Conservation (phyloP, 2,329 filamentous ascomycete species). For the Hypoxylon sp. region DNA sequence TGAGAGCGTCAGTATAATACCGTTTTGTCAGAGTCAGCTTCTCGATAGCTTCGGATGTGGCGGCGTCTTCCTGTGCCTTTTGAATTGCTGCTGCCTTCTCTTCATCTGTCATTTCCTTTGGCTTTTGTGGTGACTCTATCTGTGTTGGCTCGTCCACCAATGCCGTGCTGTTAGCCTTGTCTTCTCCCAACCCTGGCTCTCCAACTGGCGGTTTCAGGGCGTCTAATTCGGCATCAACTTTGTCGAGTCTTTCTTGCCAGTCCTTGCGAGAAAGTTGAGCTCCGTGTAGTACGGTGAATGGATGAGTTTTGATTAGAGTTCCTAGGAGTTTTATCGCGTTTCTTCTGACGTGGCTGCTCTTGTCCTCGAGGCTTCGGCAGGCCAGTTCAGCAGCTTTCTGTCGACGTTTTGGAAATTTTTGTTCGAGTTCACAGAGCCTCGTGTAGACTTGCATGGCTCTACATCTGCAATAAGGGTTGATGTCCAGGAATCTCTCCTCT, state of each 20-base stretch:
- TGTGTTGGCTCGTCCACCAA: conserved; percentile 92
- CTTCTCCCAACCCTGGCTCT: conserved; percentile 78
- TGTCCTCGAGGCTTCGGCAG: conserved; percentile 91
- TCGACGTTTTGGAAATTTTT: conserved; percentile 93
- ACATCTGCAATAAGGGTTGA: conserved; percentile 96
- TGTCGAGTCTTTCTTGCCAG: conserved; percentile 85
- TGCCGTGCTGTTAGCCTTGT: conserved; percentile 73
- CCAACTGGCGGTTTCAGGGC: conserved; percentile 83
- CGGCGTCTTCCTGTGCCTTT: conserved; percentile 87
- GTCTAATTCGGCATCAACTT: conserved; percentile 85
- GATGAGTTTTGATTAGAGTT: conserved; percentile 91
- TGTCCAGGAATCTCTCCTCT: conserved; percentile 94
- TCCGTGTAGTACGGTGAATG: conserved; percentile 91
- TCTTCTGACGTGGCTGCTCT: conserved; percentile 95
- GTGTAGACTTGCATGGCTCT: conserved; percentile 93
- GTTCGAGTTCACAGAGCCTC: conserved; percentile 92
- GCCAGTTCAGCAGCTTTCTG: conserved; percentile 90
- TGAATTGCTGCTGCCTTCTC: conserved; percentile 79
- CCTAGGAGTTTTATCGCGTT: conserved; percentile 95
- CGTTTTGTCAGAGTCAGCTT: conserved; percentile 89
- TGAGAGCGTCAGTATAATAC: conserved; percentile 93
- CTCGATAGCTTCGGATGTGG: conserved; percentile 87
- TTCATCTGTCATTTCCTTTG: conserved; percentile 79
- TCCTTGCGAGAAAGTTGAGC: conserved; percentile 86
- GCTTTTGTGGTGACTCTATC: conserved; percentile 76